A percentile compares a stretch with the other conserved stretches of the same genome.
Evolutionary conservation across 208 protist genomes (phyloP).

Genomic region (Strigomonas culicis): DNA sequence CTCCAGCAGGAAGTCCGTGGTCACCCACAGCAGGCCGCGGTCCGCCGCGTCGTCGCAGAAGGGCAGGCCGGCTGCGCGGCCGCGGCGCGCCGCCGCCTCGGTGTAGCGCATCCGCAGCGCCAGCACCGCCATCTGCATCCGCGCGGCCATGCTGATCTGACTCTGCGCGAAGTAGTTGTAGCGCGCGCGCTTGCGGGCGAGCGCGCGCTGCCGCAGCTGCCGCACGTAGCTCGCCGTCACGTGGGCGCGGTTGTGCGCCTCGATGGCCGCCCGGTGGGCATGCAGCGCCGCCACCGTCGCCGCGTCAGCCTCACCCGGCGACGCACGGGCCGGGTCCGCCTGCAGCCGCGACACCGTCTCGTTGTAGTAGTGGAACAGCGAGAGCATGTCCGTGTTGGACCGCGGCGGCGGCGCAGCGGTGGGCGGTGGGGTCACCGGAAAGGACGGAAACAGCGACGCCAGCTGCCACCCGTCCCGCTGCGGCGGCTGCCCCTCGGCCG

Average conservation of each 20-base stretch:
- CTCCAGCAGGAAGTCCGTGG: neutral
- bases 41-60: neutral
- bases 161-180: neutral
- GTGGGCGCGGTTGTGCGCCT: neutral
- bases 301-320: too few species aligned
- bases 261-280: neutral
- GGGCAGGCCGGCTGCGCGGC: neutral
- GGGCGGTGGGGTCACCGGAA: neutral
- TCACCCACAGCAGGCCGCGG: neutral
- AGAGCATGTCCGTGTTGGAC: neutral
- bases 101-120: constrained; percentile 18
- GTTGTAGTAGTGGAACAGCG: neutral
- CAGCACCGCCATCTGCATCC: constrained; percentile 19
- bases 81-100: neutral
- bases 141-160: neutral
- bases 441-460: neutral
- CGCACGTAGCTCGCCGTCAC: neutral
- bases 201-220: neutral
- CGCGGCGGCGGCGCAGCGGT: too few species aligned
- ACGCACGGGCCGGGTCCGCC: neutral
- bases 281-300: neutral
- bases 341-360: neutral
- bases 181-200: neutral
- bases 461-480: too few species aligned
- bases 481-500: too few species aligned